Conservation (phyloP, 176 grass and related monocot genomes). For the maize (Zea mays) region DNA sequence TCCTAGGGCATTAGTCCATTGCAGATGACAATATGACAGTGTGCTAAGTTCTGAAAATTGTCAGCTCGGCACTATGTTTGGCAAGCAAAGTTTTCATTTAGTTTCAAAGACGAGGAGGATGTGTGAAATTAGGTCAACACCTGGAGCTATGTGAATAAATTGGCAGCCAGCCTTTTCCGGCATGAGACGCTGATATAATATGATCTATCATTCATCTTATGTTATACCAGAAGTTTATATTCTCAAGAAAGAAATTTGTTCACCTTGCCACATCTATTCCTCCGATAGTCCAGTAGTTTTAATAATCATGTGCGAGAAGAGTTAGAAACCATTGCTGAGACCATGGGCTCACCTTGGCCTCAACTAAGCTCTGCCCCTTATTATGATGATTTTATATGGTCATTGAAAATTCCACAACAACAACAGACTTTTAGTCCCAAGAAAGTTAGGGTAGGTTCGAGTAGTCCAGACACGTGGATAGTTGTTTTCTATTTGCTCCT, state of each 20-base stretch:
- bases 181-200: neutral
- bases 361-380: too few relatives aligned
- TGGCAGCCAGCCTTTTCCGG: neutral
- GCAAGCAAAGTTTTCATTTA: neutral
- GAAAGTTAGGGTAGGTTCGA: too few relatives aligned
- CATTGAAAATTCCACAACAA: too few relatives aligned
- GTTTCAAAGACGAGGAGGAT: too few relatives aligned
- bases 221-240: too few relatives aligned
- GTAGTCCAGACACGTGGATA: too few relatives aligned
- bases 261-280: too few relatives aligned
- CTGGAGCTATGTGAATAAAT: too few relatives aligned
- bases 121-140: too few relatives aligned
- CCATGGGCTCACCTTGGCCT: neutral
- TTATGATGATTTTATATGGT: neutral
- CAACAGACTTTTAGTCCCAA: too few relatives aligned
- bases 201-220: neutral
- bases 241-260: neutral
- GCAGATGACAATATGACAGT: neutral
- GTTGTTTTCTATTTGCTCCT: too few relatives aligned
- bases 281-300: neutral
- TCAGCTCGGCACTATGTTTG: neutral
- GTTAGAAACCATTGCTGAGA: neutral
- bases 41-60: neutral
- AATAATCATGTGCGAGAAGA: neutral
- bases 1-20: neutral